Evolutionary conservation across 805 yeast genomes (phyloP), one percentile per base, ranked within the genome.

Genomic region (Grigorovia transvaalensis): DNA sequence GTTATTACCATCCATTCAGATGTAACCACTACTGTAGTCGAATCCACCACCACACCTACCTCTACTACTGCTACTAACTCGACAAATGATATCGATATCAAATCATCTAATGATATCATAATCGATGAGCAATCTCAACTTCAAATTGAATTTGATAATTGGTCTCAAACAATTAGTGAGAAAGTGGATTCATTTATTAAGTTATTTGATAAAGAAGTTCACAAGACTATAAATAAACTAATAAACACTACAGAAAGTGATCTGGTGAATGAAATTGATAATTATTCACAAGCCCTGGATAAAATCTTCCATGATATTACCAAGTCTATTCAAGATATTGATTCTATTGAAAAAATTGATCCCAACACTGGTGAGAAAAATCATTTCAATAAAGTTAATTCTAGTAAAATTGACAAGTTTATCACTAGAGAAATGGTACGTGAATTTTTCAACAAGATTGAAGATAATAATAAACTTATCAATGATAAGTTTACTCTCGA

Each of bases 341-440:
- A 72, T 48, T 71, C 75, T 17, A 66, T 66, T 4, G 57, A 64
- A 42, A 68, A 54, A 27, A 23, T 60, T 7, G 58, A 62, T 33
- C 56, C 68, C 20, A 64, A 59, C 33, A 66, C 68, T 19, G 72
- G 69, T 9, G 64, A 67, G 47, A 61, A 60, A 7, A 63, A 64
- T 23, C 70, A 64, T 50, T 60, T 72, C 47, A 73, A 71, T 51
- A 57, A 56, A 44, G 57, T 61, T 5, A 71, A 72, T 19, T 67
- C 66, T 17, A 67, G 67, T 29, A 60, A 69, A 49, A 58, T 73
- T 43, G 63, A 62, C 15, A 62, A 62, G 41, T 72, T 69, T 54
- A 70, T 79, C 35, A 63, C 77, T 1, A 70, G 84, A 59, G 74
- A 75, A 55, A 73, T 71, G 41, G 65, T 74, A 58, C 74, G 83